Evolutionary conservation across 768 basidiomycete genomes (phyloP).

Genomic region (Termitomyces sp.): DNA sequence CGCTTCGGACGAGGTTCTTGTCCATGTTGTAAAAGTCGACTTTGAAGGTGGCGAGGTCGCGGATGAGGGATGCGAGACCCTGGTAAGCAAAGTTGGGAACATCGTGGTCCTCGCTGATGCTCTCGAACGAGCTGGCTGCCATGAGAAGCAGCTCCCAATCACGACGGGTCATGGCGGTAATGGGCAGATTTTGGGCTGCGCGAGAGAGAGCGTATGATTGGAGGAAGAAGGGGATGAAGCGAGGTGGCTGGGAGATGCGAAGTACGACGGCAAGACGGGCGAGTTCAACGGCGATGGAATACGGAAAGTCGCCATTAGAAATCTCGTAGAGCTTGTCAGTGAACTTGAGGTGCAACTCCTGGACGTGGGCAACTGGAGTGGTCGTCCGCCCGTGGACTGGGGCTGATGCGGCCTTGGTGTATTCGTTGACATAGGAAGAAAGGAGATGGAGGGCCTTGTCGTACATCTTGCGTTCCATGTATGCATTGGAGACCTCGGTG

Average conservation of each 20-base stretch:
- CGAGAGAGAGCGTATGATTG: slow-evolving; percentile 39
- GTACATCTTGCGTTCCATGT: slow-evolving; percentile 24
- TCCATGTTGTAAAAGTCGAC: slow-evolving; percentile 27
- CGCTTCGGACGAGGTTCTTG: slow-evolving; percentile 17
- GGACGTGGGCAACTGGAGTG: slow-evolving; percentile 12
- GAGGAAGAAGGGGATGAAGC: slow-evolving; percentile 35
- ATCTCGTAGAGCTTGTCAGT: slow-evolving; percentile 19
- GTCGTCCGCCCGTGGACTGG: not conserved
- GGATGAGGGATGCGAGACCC: slow-evolving; percentile 38
- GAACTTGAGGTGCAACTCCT: slow-evolving; percentile 16
- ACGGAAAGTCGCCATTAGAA: slow-evolving; percentile 17
- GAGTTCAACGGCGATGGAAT: slow-evolving; percentile 26
- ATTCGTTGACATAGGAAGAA: slow-evolving; percentile 8
- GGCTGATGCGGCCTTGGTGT: not conserved
- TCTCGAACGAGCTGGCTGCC: slow-evolving; percentile 33
- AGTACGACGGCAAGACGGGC: slow-evolving; percentile 28
- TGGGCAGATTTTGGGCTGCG: slow-evolving; percentile 18
- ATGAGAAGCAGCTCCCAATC: slow-evolving; percentile 47
- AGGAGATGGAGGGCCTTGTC: slow-evolving; percentile 18
- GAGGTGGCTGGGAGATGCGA: slow-evolving; percentile 25
- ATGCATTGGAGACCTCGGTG: slow-evolving; percentile 23
- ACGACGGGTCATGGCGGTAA: slow-evolving; percentile 23
- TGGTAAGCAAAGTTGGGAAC: slow-evolving; percentile 27
- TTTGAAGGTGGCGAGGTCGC: slow-evolving; percentile 29
- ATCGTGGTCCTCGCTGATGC: slow-evolving; percentile 19